phyloP scores from a whole-genome alignment of 768 basidiomycete genomes.

The Tylopilus sp. region DNA sequence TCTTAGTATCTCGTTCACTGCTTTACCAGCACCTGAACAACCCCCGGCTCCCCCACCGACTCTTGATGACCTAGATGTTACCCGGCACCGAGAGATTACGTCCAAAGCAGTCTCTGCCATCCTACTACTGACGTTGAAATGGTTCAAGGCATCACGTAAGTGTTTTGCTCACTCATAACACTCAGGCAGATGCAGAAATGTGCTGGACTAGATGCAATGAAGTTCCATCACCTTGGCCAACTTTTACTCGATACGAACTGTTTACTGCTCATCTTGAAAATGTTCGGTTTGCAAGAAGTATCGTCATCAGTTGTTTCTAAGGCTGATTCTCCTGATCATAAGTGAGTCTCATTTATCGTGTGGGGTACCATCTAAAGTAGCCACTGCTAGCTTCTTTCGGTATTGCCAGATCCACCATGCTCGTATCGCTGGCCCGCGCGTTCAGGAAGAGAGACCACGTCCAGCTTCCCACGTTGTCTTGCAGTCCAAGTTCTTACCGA shows the following conservation, averaged over 20 bases:
- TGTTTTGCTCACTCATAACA: conserved; percentile 12
- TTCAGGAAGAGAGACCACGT: conserved; percentile 63
- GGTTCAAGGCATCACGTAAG: conserved; percentile 99
- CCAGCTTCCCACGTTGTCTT: conserved; percentile 56
- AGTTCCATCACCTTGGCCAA: conserved; percentile 97
- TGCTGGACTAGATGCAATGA: conserved; percentile 80
- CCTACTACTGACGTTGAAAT: conserved; percentile 83
- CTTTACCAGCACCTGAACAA: conserved; percentile 53
- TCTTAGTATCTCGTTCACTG: not conserved
- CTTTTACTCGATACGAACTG: conserved; percentile 94
- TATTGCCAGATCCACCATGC: conserved; percentile 84
- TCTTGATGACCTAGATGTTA: conserved; percentile 89
- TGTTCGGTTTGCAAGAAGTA: conserved; percentile 97
- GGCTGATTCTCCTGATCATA: conserved; percentile 83
- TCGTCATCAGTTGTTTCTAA: conserved; percentile 79
- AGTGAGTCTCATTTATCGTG: conserved; percentile 43
- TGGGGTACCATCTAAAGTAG: conserved; percentile 5
- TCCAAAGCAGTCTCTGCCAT: conserved; percentile 98
- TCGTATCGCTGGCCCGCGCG: conserved; percentile 51
- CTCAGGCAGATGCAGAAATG: not conserved
- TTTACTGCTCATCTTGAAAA: conserved; percentile 88
- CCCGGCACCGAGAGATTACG: conserved; percentile 94
- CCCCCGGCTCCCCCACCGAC: conserved; percentile 65
- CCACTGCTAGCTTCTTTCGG: conserved; percentile 79
- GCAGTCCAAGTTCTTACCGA: conserved; percentile 58